Evolutionary conservation across 2,329 filamentous ascomycete species (phyloP).

Genomic region (Thielaviopsis euricoi): DNA sequence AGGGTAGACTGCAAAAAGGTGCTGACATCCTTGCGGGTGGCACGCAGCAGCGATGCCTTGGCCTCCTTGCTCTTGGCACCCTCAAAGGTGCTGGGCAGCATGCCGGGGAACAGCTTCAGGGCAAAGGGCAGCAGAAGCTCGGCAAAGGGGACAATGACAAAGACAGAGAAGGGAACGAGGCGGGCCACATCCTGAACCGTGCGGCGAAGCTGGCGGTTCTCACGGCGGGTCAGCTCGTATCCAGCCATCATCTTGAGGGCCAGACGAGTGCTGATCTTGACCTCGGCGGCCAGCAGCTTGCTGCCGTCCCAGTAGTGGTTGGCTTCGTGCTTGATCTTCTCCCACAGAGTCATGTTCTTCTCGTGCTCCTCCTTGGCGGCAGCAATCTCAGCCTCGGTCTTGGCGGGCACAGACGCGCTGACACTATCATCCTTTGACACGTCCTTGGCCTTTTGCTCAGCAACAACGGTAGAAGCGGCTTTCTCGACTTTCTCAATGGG

Average conservation of each 20-base stretch:
- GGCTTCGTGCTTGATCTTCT: constrained; percentile 88
- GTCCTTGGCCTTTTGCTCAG: constrained; percentile 17
- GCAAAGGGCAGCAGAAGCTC: constrained; percentile 85
- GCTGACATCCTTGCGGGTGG: constrained; percentile 86
- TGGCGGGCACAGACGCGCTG: constrained; percentile 20
- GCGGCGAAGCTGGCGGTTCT: constrained; percentile 79
- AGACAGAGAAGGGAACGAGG: constrained; percentile 88
- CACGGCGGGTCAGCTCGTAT: constrained; percentile 87
- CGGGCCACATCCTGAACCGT: constrained; percentile 89
- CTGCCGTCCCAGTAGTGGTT: constrained; percentile 98
- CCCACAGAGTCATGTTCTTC: constrained; percentile 74
- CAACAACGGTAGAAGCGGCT: constrained; percentile 12
- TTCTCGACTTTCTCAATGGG: constrained; percentile 19
- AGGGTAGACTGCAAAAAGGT: constrained; percentile 76
- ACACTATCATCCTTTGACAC: constrained; percentile 15
- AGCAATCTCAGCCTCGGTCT: constrained; percentile 24
- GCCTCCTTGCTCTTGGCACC: constrained; percentile 77
- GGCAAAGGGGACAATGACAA: constrained; percentile 91
- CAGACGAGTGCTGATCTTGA: constrained; percentile 79
- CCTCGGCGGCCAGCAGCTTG: constrained; percentile 80
- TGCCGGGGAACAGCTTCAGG: constrained; percentile 87
- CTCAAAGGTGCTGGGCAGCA: constrained; percentile 95
- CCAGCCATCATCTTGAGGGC: constrained; percentile 95
- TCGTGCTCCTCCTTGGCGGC: constrained; percentile 48
- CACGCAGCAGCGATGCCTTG: constrained; percentile 66